Conservation (phyloP, 169 alveolate genomes). For the Babesia sp. region DNA sequence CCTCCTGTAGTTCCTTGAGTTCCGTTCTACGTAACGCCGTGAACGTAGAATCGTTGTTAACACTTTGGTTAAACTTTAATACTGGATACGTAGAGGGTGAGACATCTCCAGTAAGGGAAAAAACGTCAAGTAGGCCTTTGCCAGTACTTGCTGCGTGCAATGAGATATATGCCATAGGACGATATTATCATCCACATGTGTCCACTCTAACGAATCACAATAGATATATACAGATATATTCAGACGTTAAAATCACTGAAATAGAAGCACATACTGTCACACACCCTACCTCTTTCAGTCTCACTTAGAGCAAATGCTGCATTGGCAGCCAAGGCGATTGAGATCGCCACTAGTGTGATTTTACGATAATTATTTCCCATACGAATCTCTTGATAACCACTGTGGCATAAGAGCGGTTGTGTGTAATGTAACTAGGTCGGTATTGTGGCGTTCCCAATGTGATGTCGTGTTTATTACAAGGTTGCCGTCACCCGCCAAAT, state of each 20-base stretch:
- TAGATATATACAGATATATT: neutral
- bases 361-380: neutral
- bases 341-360: neutral
- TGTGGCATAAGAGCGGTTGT: neutral
- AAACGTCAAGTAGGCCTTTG: slow-evolving; percentile 19
- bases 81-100: slow-evolving; percentile 63
- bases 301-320: neutral
- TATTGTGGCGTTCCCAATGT: neutral
- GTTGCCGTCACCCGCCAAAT: slow-evolving; percentile 7
- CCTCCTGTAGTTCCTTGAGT: slow-evolving; percentile 27
- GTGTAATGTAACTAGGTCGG: neutral
- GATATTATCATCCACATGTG: neutral
- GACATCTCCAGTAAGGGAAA: slow-evolving; percentile 44
- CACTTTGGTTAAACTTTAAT: slow-evolving; percentile 56
- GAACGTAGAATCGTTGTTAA: slow-evolving; percentile 56
- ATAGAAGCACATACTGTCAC: too few relatives aligned
- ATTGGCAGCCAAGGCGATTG: neutral
- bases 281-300: neutral
- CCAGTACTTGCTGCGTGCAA: neutral
- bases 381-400: neutral
- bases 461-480: slow-evolving; percentile 23
- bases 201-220: neutral
- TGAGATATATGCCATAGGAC: neutral
- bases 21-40: slow-evolving; percentile 22
- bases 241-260: too few relatives aligned